Evolutionary conservation across 441 rosid species (phyloP).

Genomic region (Pelargonium citronellum): DNA sequence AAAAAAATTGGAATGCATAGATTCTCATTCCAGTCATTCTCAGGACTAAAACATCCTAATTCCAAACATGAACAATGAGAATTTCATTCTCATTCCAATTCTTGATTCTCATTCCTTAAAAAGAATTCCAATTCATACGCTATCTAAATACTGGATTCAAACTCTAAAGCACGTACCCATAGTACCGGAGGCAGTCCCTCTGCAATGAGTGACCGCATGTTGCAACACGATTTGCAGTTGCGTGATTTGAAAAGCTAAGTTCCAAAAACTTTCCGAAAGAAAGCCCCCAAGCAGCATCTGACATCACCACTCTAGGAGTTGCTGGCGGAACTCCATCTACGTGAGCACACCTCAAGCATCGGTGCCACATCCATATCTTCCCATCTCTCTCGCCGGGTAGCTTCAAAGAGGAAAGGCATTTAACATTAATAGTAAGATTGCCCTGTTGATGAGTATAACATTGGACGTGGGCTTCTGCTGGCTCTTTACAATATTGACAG

Average conservation of each 20-base stretch:
- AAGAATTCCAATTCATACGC: too few relatives aligned
- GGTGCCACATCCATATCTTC: conserved; percentile 99
- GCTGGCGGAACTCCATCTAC: conserved; percentile 81
- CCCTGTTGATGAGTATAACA: conserved; percentile 98
- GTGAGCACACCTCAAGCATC: conserved; percentile 87
- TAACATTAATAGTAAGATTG: conserved; percentile 89
- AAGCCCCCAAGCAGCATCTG: conserved; percentile 99
- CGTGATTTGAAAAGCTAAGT: conserved; percentile 98
- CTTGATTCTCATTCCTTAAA: too few relatives aligned
- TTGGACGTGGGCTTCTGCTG: conserved; percentile 94
- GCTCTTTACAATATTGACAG: conserved; percentile 83
- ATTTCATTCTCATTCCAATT: too few relatives aligned
- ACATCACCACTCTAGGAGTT: conserved; percentile 86
- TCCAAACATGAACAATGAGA: too few relatives aligned
- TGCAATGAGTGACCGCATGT: conserved; percentile 98
- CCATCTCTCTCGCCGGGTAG: conserved; percentile 91
- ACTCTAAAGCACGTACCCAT: conserved; percentile 55
- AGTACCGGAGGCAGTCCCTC: conserved; percentile 98
- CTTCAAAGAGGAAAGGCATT: conserved; percentile 60
- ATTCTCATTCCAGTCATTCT: too few relatives aligned
- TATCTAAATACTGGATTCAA: background rate
- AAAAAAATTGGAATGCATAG: background rate
- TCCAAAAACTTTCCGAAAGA: conserved; percentile 98
- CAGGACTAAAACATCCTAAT: too few relatives aligned
- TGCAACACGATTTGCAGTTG: conserved; percentile 98